Evolutionary conservation across 179 eudicot genomes (phyloP).

Genomic region (Silene vulgaris): DNA sequence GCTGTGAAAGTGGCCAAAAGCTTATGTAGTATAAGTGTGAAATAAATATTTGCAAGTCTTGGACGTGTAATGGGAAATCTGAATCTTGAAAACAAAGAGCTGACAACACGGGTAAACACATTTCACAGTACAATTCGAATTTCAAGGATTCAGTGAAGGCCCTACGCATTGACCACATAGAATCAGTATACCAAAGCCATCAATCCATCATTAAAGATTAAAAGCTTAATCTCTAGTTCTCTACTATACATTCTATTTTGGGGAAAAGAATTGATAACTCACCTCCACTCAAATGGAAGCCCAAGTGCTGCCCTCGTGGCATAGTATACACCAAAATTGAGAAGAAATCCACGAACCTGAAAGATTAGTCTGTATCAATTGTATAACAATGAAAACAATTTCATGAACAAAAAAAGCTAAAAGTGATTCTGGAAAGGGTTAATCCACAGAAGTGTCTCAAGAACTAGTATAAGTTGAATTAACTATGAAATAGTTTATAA

Average conservation of each 20-base stretch:
- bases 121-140: neutral
- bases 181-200: neutral
- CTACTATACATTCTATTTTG: neutral
- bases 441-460: neutral
- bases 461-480: slow-evolving; percentile 7
- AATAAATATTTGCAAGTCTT: neutral
- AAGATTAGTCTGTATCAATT: slow-evolving; percentile 22
- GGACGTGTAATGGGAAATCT: neutral
- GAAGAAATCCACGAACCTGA: slow-evolving; percentile 97
- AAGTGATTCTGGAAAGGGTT: neutral
- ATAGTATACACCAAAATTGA: slow-evolving; percentile 93
- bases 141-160: neutral
- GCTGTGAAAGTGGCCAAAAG: neutral
- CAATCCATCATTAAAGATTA: slow-evolving; percentile 4
- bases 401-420: neutral
- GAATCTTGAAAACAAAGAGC: neutral
- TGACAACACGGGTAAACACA: neutral
- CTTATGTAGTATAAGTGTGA: neutral
- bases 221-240: neutral
- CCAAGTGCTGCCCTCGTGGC: slow-evolving; percentile 97
- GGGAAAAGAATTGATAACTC: slow-evolving; percentile 23
- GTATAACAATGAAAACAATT: slow-evolving; percentile 4
- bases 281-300: slow-evolving; percentile 92
- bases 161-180: neutral
- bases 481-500: neutral